Conservation (phyloP, 805 yeast species). For the Pichia insulana region DNA sequence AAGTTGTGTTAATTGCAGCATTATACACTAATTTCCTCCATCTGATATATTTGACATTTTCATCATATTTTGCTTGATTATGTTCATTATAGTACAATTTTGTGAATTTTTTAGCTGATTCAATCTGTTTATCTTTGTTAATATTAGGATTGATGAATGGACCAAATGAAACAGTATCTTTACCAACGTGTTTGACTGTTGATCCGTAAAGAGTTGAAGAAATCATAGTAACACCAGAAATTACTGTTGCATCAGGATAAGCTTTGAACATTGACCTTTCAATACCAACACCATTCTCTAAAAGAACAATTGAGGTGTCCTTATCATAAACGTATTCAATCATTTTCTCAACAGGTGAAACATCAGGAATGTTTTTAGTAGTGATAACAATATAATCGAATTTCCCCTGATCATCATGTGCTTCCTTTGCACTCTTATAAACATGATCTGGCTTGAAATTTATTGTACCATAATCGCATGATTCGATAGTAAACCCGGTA, state of each 20-base stretch:
- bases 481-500: slow-evolving; percentile 51
- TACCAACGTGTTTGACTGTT: slow-evolving; percentile 27
- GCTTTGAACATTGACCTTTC: slow-evolving; percentile 27
- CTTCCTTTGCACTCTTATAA: slow-evolving; percentile 37
- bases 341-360: slow-evolving; percentile 36
- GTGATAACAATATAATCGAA: slow-evolving; percentile 52
- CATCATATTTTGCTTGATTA: slow-evolving; percentile 26
- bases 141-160: slow-evolving; percentile 29
- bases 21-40: slow-evolving; percentile 42
- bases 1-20: slow-evolving; percentile 37
- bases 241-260: slow-evolving; percentile 28
- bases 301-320: slow-evolving; percentile 28
- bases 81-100: slow-evolving; percentile 27
- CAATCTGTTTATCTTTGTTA: slow-evolving; percentile 20
- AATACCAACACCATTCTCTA: slow-evolving; percentile 35
- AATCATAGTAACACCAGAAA: slow-evolving; percentile 35
- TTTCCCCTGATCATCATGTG: slow-evolving; percentile 30
- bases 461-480: slow-evolving; percentile 53
- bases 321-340: slow-evolving; percentile 21
- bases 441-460: slow-evolving; percentile 45
- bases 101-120: slow-evolving; percentile 27
- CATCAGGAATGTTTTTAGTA: slow-evolving; percentile 61
- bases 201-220: slow-evolving; percentile 27
- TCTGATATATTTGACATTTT: slow-evolving; percentile 32
- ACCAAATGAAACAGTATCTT: slow-evolving; percentile 28